These are phyloP conservation scores for Infundibulicybe gibba DNA, from an alignment of 768 basidiomycete genomes.

Conservation along the genomic window DNA sequence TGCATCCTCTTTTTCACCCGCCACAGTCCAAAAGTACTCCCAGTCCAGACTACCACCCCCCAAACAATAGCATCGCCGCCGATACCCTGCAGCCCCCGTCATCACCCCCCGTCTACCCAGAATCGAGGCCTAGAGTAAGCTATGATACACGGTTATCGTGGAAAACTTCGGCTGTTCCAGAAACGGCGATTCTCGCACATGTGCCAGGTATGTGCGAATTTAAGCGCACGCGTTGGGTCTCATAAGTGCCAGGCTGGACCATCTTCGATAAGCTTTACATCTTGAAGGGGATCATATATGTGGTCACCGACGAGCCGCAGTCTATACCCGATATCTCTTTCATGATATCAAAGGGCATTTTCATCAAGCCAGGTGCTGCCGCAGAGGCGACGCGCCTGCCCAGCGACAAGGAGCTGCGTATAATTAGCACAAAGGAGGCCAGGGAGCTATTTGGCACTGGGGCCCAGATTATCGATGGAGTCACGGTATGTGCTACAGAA, in stretches of 20 bases:
- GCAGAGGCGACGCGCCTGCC: constrained; percentile 62
- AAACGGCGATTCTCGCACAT: constrained; percentile 71
- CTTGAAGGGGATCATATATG: constrained; percentile 75
- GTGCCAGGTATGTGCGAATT: constrained; percentile 53
- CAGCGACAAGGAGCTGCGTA: constrained; percentile 71
- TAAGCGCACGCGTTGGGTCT: not conserved
- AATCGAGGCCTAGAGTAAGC: constrained; percentile 7
- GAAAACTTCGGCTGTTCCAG: constrained; percentile 35
- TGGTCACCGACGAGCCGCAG: constrained; percentile 73
- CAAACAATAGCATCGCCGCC: constrained; percentile 3
- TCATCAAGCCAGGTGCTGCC: constrained; percentile 54
- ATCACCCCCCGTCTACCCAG: constrained; percentile 7
- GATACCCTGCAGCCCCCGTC: constrained; percentile 5
- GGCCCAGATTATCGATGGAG: constrained; percentile 77
- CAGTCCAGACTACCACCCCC: constrained; percentile 6
- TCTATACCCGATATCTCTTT: constrained; percentile 59
- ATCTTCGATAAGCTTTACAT: constrained; percentile 83
- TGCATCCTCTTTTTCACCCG: constrained; percentile 42
- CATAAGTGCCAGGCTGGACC: constrained; percentile 68
- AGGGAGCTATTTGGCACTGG: constrained; percentile 62
- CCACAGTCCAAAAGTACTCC: constrained; percentile 5
- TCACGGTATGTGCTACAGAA: constrained; percentile 42
- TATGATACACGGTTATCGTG: constrained; percentile 33
- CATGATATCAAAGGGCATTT: constrained; percentile 69
- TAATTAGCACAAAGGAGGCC: constrained; percentile 71